Percentiles rank a stretch among this genome's conserved stretches.
These are phyloP conservation scores for Blastocystis sp. DNA, from an alignment of 352 stramenopile species.

Conservation along the genomic window DNA sequence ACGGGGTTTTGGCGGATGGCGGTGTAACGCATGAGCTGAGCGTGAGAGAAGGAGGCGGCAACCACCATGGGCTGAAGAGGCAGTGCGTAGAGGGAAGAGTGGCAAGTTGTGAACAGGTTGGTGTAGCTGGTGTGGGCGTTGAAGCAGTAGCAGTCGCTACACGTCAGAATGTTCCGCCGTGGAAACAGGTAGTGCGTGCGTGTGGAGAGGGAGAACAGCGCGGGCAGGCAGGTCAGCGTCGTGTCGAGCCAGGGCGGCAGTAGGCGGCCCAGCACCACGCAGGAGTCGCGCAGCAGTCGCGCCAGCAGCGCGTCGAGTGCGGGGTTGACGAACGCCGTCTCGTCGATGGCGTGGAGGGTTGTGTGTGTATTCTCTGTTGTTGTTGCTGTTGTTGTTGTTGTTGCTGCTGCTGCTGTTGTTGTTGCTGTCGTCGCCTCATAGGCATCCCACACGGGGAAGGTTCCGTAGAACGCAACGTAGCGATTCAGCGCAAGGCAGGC, in stretches of 20 bases:
- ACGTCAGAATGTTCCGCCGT: not conserved
- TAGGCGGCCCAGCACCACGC: not conserved
- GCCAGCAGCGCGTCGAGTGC: not conserved
- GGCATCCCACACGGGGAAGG: not conserved
- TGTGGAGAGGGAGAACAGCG: not conserved
- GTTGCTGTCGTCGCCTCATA: not conserved
- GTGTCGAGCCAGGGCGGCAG: not conserved
- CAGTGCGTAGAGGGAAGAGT: not conserved
- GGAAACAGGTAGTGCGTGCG: not conserved
- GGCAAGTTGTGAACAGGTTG: too few relatives aligned
- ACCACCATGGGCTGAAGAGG: not conserved
- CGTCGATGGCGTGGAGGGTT: too few relatives aligned
- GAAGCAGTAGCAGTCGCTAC: conserved; percentile 1
- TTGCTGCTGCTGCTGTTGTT: not conserved
- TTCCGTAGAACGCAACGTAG: not conserved
- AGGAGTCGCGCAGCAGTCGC: not conserved
- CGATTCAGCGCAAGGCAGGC: not conserved
- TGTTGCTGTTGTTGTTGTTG: not conserved
- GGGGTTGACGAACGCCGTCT: not conserved
- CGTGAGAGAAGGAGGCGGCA: not conserved
- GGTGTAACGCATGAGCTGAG: not conserved
- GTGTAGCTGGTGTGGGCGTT: too few relatives aligned
- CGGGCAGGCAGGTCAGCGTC: not conserved
- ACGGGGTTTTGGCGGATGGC: not conserved
- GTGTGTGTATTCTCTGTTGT: too few relatives aligned